Base-by-base conservation (phyloP, 2,329 filamentous ascomycete species). In the Exophiala mesophila region DNA sequence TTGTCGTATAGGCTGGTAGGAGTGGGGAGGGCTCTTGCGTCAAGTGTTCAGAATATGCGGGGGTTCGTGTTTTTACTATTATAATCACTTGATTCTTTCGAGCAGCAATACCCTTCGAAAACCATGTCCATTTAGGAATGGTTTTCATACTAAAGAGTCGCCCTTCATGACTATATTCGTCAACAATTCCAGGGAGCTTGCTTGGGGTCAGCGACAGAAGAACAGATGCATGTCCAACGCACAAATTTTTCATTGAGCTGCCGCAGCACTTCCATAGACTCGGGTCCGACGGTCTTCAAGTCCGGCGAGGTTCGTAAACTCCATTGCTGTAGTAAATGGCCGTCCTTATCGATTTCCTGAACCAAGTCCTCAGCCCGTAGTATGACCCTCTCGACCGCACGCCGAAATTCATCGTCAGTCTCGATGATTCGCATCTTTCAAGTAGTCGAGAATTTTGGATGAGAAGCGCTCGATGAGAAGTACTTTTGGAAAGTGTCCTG, bases 51-150 rank as follows among this genome's bases (percentile, higher is more conserved):
- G 24, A 28, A 28, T 8, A 28, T 28, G 8, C 24, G 24, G 24
- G 24, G 8, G 8, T 28, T 28, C 24, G 24, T 28, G 24, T 28
- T 28, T 8, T 28, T n/a, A 28, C 24, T n/a, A 28, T 28, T 28
- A 28, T 28, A n/a, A 28, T 28, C 24, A 28, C 24, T 28, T 28
- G 24, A 28, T 28, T 28, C 24, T n/a, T n/a, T n/a, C 24, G 24
- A 28, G 24, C 24, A 28, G n/a, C 24, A 28, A 28, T 28, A 28
- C 24, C 24, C 24, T 28, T 28, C 24, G 24, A 28, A 28, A 28
- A n/a, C 24, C 24, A 28, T 8, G n/a, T 28, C 24, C 24, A 28
- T 28, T 28, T 28, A 8, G 24, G 24, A 28, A n/a, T 28, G 24
- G 8, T 8, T 28, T 28, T 8, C n/a, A 28, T 8, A n/a, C 8